Percentiles rank a stretch among this genome's conserved stretches.
phyloP scores from a whole-genome alignment of 208 protist species.

The Crithidia bombi region DNA sequence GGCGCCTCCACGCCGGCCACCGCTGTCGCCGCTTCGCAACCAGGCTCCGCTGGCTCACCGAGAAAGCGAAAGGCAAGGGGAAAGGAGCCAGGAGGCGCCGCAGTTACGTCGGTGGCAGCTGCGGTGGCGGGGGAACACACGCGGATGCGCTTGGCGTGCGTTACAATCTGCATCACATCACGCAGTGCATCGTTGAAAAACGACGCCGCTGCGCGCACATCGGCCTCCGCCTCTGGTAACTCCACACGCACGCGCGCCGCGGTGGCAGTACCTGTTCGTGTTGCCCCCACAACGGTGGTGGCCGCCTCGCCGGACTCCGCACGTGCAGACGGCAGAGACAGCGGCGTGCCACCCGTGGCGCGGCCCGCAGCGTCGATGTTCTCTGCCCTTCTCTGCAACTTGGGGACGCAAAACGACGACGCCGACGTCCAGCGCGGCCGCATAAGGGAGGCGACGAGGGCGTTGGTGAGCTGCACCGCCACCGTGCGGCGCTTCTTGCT shows the following conservation, averaged over 20 bases:
- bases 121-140: neutral
- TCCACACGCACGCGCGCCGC: constrained; percentile 26
- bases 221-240: constrained; percentile 2
- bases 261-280: constrained; percentile 6
- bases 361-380: neutral
- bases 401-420: constrained; percentile 12
- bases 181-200: constrained; percentile 24
- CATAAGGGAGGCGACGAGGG: constrained; percentile 23
- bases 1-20: neutral
- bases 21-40: neutral
- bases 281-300: neutral
- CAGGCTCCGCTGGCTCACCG: neutral
- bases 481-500: constrained; percentile 15
- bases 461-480: constrained; percentile 10
- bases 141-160: neutral
- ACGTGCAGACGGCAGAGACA: neutral
- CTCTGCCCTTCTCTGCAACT: neutral
- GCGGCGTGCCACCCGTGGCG: neutral
- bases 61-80: constrained; percentile 11
- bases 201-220: constrained; percentile 16
- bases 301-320: neutral
- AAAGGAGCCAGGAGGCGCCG: neutral
- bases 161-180: constrained; percentile 15
- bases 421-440: constrained; percentile 10
- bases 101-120: neutral